Base-by-base conservation (phyloP, 2,329 filamentous ascomycete genomes). In the Alternaria tenuissima region DNA sequence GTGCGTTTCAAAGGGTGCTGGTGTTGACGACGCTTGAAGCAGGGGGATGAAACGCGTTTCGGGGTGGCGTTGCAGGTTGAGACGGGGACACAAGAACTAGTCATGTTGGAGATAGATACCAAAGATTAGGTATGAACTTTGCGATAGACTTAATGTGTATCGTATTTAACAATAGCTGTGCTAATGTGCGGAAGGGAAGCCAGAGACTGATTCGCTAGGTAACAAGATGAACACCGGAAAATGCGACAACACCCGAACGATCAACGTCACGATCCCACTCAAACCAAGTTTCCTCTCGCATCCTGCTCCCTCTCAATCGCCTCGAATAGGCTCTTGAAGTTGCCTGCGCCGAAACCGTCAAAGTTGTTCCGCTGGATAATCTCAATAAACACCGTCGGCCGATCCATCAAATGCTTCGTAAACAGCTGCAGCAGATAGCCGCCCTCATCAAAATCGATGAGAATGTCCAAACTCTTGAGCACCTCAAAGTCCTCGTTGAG, bases 301-400 rank as follows among this genome's bases (percentile, higher is more conserved):
- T 88, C 93, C 84, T 97, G 94, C 79, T 97, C 94, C 52, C 94
- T 84, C 85, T 97, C 94, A 77, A 97, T 96, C 3, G 94, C 94
- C 84, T 97, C 94, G 73, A 97, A 97, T 70, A 97, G 74, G 62
- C 90, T 93, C 87, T 93, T 97, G 83, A 97, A 97, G 79, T 97
- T 98, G 1, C 94, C 94, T 0, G 94, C 94, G 4, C 94, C 94
- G 70, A 97, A 97, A 0, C 94, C 94, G 32, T 91, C 89, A 78
- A 97, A 97, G 65, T 93, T 89, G 71, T 96, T 90, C 58, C 94
- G 84, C 83, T 97, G 93, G 71, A 97, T 97, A 71, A 97, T 96
- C 86, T 97, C 94, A 65, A 97, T 88, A 76, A 97, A 97, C 28
- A 97, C 94, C 4, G 94, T 97, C 24, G 94, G 94, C 12, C 94